phyloP scores from a whole-genome alignment of 768 basidiomycete genomes.

The Phlegmacium glaucopus region DNA sequence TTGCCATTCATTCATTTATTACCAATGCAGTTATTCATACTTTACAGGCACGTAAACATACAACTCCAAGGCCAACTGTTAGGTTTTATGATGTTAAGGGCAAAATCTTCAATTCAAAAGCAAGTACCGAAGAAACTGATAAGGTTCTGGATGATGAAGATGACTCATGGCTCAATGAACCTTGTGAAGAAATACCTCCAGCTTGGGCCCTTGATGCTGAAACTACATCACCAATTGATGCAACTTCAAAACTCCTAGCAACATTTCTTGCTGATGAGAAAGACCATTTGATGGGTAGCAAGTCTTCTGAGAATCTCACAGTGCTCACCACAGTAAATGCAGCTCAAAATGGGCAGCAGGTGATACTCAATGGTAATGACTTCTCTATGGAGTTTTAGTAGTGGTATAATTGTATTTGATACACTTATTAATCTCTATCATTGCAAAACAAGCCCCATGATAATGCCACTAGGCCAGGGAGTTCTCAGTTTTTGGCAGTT shows the following conservation, averaged over 20 bases:
- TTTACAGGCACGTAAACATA: conserved; percentile 3
- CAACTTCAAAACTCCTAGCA: background rate
- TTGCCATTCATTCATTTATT: background rate
- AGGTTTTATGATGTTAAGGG: conserved; percentile 7
- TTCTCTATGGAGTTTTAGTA: conserved; percentile 5
- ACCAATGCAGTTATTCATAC: background rate
- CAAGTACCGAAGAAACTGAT: background rate
- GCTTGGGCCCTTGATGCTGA: background rate
- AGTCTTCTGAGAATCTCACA: no score
- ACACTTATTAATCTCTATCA: background rate
- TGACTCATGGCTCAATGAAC: conserved; percentile 6
- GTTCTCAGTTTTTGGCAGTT: no score
- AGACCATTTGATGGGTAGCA: background rate
- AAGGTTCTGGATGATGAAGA: conserved; percentile 1
- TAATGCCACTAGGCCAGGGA: background rate
- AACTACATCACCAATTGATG: background rate
- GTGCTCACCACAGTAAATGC: background rate
- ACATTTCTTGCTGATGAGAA: conserved; percentile 1
- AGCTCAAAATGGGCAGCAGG: background rate
- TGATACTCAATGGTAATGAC: conserved; percentile 2
- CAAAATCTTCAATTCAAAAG: conserved; percentile 3
- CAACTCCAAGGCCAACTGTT: conserved; percentile 1
- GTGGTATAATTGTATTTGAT: background rate
- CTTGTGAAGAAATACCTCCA: no score
- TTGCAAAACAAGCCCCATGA: background rate